Percentiles rank a stretch among this genome's conserved stretches.
Evolutionary conservation across 176 grass and related monocot species (phyloP).

Genomic region (Hordeum marinum): DNA sequence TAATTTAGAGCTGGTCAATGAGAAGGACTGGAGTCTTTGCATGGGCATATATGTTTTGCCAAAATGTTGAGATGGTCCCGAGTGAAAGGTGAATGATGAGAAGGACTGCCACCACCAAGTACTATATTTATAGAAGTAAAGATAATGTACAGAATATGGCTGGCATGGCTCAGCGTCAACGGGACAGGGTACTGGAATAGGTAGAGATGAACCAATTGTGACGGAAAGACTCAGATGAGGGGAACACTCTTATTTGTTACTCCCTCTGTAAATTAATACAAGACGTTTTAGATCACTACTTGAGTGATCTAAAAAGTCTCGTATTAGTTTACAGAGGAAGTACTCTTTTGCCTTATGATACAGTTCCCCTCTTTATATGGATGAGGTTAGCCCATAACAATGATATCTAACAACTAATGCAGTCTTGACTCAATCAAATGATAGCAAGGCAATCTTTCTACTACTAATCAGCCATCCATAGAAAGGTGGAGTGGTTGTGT

Average conservation of each 20-base stretch:
- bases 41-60: neutral
- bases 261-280: no score
- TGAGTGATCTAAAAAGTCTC: no score
- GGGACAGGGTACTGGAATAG: neutral
- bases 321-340: no score
- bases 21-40: neutral
- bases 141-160: neutral
- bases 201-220: neutral
- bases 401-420: neutral
- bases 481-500: neutral
- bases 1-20: neutral
- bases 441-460: neutral
- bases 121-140: neutral
- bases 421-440: neutral
- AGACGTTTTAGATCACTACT: no score
- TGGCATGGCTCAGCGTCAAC: neutral
- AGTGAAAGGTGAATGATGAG: neutral
- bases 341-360: neutral
- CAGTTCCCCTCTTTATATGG: neutral
- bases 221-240: neutral
- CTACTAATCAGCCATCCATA: neutral
- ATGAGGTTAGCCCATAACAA: neutral
- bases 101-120: neutral
- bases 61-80: neutral
- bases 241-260: neutral